A percentile compares a stretch with the other conserved stretches of the same genome.
Evolutionary conservation across 371 early-diverging fungal species (phyloP).

Genomic region (Thermomucor indicae-seudaticae): DNA sequence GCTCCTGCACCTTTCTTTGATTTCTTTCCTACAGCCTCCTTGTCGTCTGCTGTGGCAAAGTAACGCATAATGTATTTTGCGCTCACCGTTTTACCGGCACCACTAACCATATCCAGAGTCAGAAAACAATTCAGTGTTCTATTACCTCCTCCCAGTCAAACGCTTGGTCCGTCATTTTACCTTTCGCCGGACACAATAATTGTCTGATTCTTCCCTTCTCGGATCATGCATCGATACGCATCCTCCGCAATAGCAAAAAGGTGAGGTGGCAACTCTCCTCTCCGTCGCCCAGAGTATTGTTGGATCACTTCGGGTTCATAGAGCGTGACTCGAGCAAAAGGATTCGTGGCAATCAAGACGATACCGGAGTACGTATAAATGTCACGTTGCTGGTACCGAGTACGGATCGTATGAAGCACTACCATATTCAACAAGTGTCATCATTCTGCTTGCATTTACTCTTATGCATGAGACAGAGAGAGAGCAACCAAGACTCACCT

Average conservation of each 20-base stretch:
- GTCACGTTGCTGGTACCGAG: conserved; percentile 83
- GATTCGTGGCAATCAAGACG: conserved; percentile 98
- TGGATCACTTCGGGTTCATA: conserved; percentile 88
- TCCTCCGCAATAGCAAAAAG: conserved; percentile 98
- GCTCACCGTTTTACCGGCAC: conserved; percentile 95
- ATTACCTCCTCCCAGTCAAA: neutral
- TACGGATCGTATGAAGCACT: conserved; percentile 87
- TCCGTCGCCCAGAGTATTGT: conserved; percentile 88
- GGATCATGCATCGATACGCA: conserved; percentile 95
- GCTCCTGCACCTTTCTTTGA: conserved; percentile 29
- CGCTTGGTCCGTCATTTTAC: conserved; percentile 15
- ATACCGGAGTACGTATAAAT: conserved; percentile 99
- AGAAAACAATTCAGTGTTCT: conserved; percentile 1
- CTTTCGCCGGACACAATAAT: conserved; percentile 99
- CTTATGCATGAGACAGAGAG: neutral
- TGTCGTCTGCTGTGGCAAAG: conserved; percentile 89
- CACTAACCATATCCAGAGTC: conserved; percentile 33
- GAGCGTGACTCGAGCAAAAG: conserved; percentile 85
- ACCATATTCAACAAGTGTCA: neutral
- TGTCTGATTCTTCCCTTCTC: conserved; percentile 91
- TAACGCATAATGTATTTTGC: conserved; percentile 98
- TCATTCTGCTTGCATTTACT: neutral
- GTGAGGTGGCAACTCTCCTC: conserved; percentile 97
- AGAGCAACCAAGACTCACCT: conserved; percentile 43
- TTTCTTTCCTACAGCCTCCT: conserved; percentile 39